A percentile compares a stretch with the other conserved stretches of the same genome.
These are phyloP conservation scores for Solanum sparsipilum DNA, from an alignment of 257 asterid species.

Conservation along the genomic window DNA sequence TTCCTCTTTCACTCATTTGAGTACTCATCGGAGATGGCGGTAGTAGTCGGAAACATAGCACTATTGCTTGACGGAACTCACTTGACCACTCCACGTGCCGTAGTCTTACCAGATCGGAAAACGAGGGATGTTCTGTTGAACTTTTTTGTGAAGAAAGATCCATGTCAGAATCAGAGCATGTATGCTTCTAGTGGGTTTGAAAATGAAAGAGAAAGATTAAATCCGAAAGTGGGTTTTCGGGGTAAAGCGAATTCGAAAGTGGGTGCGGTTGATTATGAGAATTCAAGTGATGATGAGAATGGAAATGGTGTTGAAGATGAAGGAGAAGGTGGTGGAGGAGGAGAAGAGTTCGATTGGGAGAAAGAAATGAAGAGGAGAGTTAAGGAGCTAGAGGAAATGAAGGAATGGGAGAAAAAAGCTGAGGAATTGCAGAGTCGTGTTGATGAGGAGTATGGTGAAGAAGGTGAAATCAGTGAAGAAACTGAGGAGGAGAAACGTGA, in stretches of 20 bases:
- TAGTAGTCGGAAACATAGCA: conserved; percentile 46
- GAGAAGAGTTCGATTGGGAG: conserved; percentile 61
- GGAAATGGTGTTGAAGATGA: conserved; percentile 63
- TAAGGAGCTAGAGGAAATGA: conserved; percentile 75
- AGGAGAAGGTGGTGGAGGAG: conserved; percentile 36
- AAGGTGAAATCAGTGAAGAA: conserved; percentile 33
- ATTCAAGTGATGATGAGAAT: conserved; percentile 74
- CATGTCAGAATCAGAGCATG: conserved; percentile 20
- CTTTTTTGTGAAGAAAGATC: conserved; percentile 37
- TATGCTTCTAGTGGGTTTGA: conserved; percentile 27
- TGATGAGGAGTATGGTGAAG: conserved; percentile 41
- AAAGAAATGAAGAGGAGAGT: conserved; percentile 79
- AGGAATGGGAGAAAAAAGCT: conserved; percentile 79
- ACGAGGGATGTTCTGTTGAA: conserved; percentile 31
- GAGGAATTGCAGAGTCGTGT: conserved; percentile 68
- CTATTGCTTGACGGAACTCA: conserved; percentile 50
- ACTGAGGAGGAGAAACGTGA: conserved; percentile 70
- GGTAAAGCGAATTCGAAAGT: conserved; percentile 49
- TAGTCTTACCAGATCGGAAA: conserved; percentile 16
- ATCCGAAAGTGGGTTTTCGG: conserved; percentile 13
- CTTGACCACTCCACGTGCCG: conserved; percentile 33
- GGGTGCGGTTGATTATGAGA: conserved; percentile 63
- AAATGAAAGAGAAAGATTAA: conserved; percentile 31
- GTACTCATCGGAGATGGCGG: conserved; percentile 40
- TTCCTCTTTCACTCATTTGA: background rate